Percentiles rank a stretch among this genome's conserved stretches.
Conservation (phyloP, 192 early-diverging fungal genomes). For the Podila clonocystis region DNA sequence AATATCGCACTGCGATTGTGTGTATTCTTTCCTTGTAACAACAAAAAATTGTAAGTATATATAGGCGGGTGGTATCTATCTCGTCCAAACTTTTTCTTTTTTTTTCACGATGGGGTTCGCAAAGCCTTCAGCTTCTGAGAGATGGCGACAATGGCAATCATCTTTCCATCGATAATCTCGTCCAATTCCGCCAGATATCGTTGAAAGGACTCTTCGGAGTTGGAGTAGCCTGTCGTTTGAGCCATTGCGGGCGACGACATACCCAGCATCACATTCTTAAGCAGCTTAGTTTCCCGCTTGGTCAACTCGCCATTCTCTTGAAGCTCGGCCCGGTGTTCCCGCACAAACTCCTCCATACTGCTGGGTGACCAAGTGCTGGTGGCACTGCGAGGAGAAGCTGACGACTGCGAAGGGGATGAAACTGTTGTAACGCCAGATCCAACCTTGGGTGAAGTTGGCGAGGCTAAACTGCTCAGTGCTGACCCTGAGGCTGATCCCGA, state of each 20-base stretch:
- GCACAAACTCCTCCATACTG: slow-evolving; percentile 69
- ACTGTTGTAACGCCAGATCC: neutral
- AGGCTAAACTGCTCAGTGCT: slow-evolving; percentile 11
- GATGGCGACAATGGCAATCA: slow-evolving; percentile 58
- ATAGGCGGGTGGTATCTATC: too few species aligned
- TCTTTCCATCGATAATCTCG: slow-evolving; percentile 64
- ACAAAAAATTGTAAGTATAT: too few species aligned
- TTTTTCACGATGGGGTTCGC: slow-evolving; percentile 8
- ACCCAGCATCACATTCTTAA: slow-evolving; percentile 69
- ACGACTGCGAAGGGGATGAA: neutral
- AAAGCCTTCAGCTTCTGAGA: slow-evolving; percentile 45
- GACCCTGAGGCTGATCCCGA: slow-evolving; percentile 4
- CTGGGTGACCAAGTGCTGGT: slow-evolving; percentile 23
- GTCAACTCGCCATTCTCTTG: slow-evolving; percentile 67
- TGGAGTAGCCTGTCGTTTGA: slow-evolving; percentile 16
- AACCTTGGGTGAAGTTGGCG: slow-evolving; percentile 30
- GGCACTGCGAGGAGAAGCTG: neutral
- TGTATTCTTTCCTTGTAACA: too few species aligned
- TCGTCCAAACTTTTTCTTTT: neutral
- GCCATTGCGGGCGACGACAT: slow-evolving; percentile 53
- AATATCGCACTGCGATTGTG: too few species aligned
- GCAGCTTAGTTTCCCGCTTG: slow-evolving; percentile 72
- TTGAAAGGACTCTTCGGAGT: slow-evolving; percentile 30
- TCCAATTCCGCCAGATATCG: slow-evolving; percentile 66
- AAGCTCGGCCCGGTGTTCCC: slow-evolving; percentile 72